These are phyloP conservation scores for Diaporthe vaccinii DNA, from an alignment of 2,329 filamentous ascomycete species.

Conservation along the genomic window DNA sequence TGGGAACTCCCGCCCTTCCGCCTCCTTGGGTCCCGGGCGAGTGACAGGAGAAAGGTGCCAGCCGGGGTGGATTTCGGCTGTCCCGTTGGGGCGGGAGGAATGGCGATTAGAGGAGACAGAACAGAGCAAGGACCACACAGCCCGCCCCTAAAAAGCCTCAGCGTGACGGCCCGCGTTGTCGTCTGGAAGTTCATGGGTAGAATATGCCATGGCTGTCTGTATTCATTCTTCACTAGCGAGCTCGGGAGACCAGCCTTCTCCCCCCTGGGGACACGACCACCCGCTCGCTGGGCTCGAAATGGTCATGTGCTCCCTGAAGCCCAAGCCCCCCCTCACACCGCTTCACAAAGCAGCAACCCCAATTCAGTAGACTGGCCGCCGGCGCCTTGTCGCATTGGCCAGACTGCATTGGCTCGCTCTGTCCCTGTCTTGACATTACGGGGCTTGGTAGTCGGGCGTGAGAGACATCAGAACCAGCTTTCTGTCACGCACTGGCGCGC, in stretches of 20 bases:
- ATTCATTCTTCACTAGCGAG: neutral
- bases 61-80: conserved; percentile 9
- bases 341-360: neutral
- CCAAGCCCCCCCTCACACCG: neutral
- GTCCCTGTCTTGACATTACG: neutral
- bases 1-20: conserved; percentile 31
- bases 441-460: neutral
- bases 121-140: too few species aligned
- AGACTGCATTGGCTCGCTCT: neutral
- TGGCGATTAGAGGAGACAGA: neutral
- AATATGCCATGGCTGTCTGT: neutral
- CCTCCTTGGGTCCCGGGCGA: neutral
- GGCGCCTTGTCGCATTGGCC: conserved; percentile 5
- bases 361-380: conserved; percentile 1
- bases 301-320: conserved; percentile 3
- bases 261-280: neutral
- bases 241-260: neutral
- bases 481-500: neutral
- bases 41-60: neutral
- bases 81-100: neutral
- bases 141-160: too few species aligned
- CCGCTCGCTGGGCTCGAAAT: neutral
- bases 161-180: too few species aligned
- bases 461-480: neutral
- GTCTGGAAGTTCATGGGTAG: neutral